Conservation (phyloP, 2,329 filamentous ascomycete genomes). For the Tricladium varicosporioides region DNA sequence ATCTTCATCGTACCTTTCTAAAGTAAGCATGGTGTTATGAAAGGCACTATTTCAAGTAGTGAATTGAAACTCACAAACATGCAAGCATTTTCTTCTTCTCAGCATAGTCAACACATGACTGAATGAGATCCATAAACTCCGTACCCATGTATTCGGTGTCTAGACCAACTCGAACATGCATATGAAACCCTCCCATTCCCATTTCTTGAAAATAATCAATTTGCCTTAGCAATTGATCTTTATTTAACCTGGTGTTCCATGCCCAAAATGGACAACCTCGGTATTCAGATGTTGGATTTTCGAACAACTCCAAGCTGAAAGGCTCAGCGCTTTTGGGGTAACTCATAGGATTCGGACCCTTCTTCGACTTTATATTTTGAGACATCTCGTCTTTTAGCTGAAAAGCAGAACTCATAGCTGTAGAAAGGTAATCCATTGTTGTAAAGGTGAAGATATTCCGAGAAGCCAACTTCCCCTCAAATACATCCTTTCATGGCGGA, state of each 20-base stretch:
- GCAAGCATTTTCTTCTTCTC: constrained; percentile 34
- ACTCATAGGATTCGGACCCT: constrained; percentile 28
- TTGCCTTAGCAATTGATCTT: constrained; percentile 30
- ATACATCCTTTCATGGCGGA: background rate
- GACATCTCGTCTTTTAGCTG: constrained; percentile 6
- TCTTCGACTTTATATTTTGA: background rate
- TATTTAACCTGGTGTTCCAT: constrained; percentile 33
- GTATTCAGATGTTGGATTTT: constrained; percentile 33
- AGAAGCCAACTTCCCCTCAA: background rate
- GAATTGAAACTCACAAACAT: constrained; percentile 26
- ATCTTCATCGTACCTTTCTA: constrained; percentile 32
- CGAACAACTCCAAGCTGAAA: constrained; percentile 31
- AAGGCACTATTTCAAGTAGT: background rate
- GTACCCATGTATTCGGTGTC: constrained; percentile 35
- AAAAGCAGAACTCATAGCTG: constrained; percentile 3
- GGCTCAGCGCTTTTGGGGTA: constrained; percentile 29
- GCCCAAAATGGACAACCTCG: constrained; percentile 34
- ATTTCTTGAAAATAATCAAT: constrained; percentile 34
- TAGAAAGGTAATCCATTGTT: constrained; percentile 18
- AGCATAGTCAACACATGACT: constrained; percentile 34
- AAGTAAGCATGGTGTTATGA: background rate
- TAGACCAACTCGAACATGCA: constrained; percentile 34
- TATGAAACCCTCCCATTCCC: constrained; percentile 36
- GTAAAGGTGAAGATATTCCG: background rate
- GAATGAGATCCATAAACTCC: constrained; percentile 34